phyloP scores from a whole-genome alignment of 345 rosid genomes.

The Aegle marmelos region DNA sequence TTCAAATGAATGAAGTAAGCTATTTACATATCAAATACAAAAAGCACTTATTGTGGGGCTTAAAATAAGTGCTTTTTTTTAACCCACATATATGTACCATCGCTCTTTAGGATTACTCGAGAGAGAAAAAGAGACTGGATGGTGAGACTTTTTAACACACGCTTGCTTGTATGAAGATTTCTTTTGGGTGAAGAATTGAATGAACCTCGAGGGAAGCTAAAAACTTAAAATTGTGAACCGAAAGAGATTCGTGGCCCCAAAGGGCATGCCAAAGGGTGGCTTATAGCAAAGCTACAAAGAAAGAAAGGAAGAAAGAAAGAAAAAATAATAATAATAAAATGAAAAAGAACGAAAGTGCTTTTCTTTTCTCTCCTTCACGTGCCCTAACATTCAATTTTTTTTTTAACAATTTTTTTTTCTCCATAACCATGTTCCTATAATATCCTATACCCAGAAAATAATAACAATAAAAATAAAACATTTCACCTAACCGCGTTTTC shows the following conservation, averaged over 20 bases:
- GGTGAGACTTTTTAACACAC: neutral
- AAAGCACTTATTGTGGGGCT: neutral
- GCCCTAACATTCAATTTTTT: conserved; percentile 10
- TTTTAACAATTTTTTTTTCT: neutral
- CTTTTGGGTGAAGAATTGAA: conserved; percentile 3
- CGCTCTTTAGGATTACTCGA: neutral
- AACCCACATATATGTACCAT: neutral
- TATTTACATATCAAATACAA: neutral
- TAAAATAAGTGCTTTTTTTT: conserved; percentile 7
- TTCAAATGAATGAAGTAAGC: neutral
- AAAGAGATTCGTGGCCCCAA: conserved; percentile 26
- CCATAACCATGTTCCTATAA: no score
- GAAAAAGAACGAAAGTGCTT: neutral
- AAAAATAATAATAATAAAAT: neutral
- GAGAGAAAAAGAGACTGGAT: neutral
- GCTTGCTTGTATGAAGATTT: neutral
- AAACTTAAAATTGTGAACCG: neutral
- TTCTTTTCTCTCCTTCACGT: conserved; percentile 22
- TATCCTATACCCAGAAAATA: neutral
- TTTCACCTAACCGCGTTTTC: neutral
- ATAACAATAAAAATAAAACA: no score
- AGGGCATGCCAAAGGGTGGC: conserved; percentile 4
- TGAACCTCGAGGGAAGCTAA: conserved; percentile 1
- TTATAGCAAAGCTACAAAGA: neutral
- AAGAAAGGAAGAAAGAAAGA: neutral